Evolutionary conservation across 768 basidiomycete genomes (phyloP).

Genomic region (Basidioascus undulatus): DNA sequence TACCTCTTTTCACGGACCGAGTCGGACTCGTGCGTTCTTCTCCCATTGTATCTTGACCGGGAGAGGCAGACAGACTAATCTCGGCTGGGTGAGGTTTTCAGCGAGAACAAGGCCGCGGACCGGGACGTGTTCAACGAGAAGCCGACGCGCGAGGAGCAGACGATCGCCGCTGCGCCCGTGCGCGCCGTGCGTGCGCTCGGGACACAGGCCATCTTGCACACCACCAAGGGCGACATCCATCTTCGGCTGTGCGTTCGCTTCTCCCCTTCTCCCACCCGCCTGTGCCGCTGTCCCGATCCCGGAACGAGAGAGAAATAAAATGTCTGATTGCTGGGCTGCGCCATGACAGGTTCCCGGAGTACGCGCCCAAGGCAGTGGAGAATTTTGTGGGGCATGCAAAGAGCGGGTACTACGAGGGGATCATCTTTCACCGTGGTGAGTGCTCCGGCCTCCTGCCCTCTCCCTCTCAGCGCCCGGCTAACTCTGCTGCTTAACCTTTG

Average conservation of each 20-base stretch:
- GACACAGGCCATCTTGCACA: conserved; percentile 70
- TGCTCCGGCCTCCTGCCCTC: neutral
- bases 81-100: conserved; percentile 15
- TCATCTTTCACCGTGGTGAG: conserved; percentile 91
- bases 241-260: conserved; percentile 28
- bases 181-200: conserved; percentile 29
- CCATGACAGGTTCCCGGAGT: conserved; percentile 46
- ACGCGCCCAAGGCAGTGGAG: conserved; percentile 85
- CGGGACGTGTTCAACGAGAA: conserved; percentile 96
- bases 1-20: conserved; percentile 80
- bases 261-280: neutral
- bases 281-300: neutral
- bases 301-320: too few relatives aligned
- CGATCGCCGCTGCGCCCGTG: conserved; percentile 38
- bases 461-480: too few relatives aligned
- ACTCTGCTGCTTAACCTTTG: too few relatives aligned
- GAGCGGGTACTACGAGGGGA: conserved; percentile 71
- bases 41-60: neutral
- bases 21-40: conserved; percentile 41
- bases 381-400: conserved; percentile 86
- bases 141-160: conserved; percentile 87
- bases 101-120: conserved; percentile 59
- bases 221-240: conserved; percentile 82
- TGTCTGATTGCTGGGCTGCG: neutral
- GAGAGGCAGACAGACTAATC: neutral